These are phyloP conservation scores for Eremothecium coryli DNA, from an alignment of 1,139 yeast genomes.

Conservation along the genomic window DNA sequence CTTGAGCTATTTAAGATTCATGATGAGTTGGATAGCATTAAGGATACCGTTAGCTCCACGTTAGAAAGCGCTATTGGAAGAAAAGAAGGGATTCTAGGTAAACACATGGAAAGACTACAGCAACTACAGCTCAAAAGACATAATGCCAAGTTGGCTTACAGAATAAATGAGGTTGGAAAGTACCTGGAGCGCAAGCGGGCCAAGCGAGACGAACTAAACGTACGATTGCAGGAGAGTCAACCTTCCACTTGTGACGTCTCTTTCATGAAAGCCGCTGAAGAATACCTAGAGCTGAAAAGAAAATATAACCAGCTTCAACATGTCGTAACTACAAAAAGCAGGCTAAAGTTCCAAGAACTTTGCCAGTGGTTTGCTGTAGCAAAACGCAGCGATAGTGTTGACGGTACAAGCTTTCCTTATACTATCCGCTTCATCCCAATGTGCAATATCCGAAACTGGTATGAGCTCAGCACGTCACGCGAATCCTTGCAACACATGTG, in stretches of 20 bases:
- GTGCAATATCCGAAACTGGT: slow-evolving; percentile 18
- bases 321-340: slow-evolving; percentile 9
- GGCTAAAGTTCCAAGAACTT: slow-evolving; percentile 12
- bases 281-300: slow-evolving; percentile 6
- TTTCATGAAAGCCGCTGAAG: slow-evolving; percentile 3
- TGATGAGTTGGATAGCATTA: slow-evolving; percentile 14
- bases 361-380: slow-evolving; percentile 19
- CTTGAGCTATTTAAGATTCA: slow-evolving; percentile 14
- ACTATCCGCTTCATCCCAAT: slow-evolving; percentile 22
- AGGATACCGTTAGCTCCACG: slow-evolving; percentile 15
- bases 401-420: slow-evolving; percentile 19
- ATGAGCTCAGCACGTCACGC: slow-evolving; percentile 15
- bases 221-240: not conserved
- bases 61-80: slow-evolving; percentile 14
- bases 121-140: slow-evolving; percentile 14
- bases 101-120: slow-evolving; percentile 17
- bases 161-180: slow-evolving; percentile 11
- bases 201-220: slow-evolving; percentile 8
- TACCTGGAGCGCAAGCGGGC: slow-evolving; percentile 13
- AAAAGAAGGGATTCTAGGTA: slow-evolving; percentile 14
- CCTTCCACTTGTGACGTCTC: not conserved
- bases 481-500: slow-evolving; percentile 18
- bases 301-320: slow-evolving; percentile 12
- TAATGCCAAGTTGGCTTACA: slow-evolving; percentile 14
- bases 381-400: slow-evolving; percentile 10